Conservation (phyloP, 192 early-diverging fungal species). For the Lobosporangium transversale region DNA sequence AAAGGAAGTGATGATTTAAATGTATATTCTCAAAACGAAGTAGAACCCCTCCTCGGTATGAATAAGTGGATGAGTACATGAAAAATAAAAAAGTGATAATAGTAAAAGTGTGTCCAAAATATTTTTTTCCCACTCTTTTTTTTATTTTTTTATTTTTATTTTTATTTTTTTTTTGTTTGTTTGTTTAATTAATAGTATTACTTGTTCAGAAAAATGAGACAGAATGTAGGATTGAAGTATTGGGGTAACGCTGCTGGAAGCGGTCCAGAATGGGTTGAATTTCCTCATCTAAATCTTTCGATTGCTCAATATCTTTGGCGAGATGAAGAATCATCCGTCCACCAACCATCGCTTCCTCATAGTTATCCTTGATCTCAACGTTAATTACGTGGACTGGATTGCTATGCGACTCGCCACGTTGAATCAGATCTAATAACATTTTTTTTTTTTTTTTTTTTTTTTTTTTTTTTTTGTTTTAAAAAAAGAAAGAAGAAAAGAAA, state of each 20-base stretch:
- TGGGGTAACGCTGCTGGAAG: slow-evolving; percentile 67
- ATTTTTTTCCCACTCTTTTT: too few species aligned
- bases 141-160: too few species aligned
- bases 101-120: too few species aligned
- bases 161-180: too few species aligned
- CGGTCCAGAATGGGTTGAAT: slow-evolving; percentile 83
- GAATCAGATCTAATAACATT: slow-evolving; percentile 76
- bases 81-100: too few species aligned
- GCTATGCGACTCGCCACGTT: slow-evolving; percentile 72
- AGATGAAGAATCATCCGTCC: slow-evolving; percentile 86
- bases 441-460: too few species aligned
- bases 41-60: too few species aligned
- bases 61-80: too few species aligned
- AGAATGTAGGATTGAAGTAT: slow-evolving; percentile 69
- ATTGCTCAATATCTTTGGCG: slow-evolving; percentile 70
- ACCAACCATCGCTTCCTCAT: slow-evolving; percentile 85
- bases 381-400: slow-evolving; percentile 92
- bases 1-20: too few species aligned
- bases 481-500: background rate
- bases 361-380: slow-evolving; percentile 96
- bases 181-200: too few species aligned
- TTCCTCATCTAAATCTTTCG: slow-evolving; percentile 84
- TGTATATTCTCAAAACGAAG: too few species aligned
- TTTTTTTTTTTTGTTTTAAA: too few species aligned
- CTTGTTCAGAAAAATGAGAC: slow-evolving; percentile 71